Evolutionary conservation across 2,329 filamentous ascomycete genomes (phyloP).

Genomic region (Colletotrichum neosansevieriae): DNA sequence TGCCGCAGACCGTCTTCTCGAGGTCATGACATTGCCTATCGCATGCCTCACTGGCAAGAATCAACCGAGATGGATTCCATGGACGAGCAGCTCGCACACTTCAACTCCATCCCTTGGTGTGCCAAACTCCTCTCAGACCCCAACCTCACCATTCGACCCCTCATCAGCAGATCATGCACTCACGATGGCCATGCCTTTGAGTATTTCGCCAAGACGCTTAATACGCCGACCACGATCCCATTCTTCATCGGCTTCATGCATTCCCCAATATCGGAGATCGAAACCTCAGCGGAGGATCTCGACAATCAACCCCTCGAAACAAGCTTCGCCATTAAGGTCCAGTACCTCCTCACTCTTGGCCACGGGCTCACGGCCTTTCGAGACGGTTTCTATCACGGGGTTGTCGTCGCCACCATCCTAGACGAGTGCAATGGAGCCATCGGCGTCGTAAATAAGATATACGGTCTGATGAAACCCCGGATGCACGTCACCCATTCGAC

Average conservation of each 20-base stretch:
- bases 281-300: not conserved
- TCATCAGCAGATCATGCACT: not conserved
- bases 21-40: not conserved
- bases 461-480: not conserved
- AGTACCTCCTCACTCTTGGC: not conserved
- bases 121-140: not conserved
- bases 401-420: not conserved
- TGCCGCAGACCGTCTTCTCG: too few relatives aligned
- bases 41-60: not conserved
- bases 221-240: not conserved
- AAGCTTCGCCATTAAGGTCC: not conserved
- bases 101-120: not conserved
- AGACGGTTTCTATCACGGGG: not conserved
- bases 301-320: accelerated
- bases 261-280: accelerated
- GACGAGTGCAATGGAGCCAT: not conserved
- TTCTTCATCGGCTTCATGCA: not conserved
- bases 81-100: not conserved
- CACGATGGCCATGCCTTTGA: not conserved
- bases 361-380: not conserved
- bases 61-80: not conserved
- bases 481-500: not conserved
- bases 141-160: not conserved
- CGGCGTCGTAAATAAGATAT: not conserved
- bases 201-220: not conserved